Evolutionary conservation across 495 filamentous ascomycete genomes (phyloP), one percentile per base, ranked within the genome.

Genomic region (Halenospora varia): DNA sequence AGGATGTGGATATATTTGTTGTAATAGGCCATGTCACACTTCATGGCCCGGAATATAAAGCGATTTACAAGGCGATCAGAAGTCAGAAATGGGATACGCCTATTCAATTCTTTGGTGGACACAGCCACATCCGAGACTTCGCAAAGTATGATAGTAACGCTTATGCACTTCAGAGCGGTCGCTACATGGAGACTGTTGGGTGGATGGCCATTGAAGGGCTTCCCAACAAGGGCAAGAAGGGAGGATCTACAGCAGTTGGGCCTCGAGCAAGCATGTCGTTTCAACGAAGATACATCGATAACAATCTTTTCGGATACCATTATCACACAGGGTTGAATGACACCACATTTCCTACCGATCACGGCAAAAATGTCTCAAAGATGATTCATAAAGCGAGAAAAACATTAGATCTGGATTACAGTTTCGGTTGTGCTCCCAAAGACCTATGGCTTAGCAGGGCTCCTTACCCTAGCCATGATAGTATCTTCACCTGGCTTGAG

Each of bases 141-240:
- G 82, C 77, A 17, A 80, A 81, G 48, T 97, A 88, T 65, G 94
- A 97, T 67, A 74, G 77, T 45, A 88, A 87, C 60, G 87, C 92
- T 1, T 87, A 86, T 57, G 94, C 84, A 0, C 72, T 98, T 13
- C 91, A 92, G 26, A 92, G 88, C 65, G 94, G 94, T n/a, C 81
- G 93, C 2, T 98, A 96, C 70, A 91, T 96, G 81, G 94, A 98
- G 73, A 97, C 95, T n/a, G 85, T 97, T 49, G 94, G 94, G 3
- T 98, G 92, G 76, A 81, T 95, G 82, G 95, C 92, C 10, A 87
- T 97, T 51, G 77, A 84, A 42, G 92, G 89, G 6, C 73, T 92
- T 24, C 68, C 73, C 20, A 73, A 53, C 25, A 53, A 63, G 51
- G 57, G 62, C 53, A 58, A 61, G 57, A 40, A 61, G 60, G 65